Conservation (phyloP, 768 basidiomycete genomes). For the Macrocybe gigantea region DNA sequence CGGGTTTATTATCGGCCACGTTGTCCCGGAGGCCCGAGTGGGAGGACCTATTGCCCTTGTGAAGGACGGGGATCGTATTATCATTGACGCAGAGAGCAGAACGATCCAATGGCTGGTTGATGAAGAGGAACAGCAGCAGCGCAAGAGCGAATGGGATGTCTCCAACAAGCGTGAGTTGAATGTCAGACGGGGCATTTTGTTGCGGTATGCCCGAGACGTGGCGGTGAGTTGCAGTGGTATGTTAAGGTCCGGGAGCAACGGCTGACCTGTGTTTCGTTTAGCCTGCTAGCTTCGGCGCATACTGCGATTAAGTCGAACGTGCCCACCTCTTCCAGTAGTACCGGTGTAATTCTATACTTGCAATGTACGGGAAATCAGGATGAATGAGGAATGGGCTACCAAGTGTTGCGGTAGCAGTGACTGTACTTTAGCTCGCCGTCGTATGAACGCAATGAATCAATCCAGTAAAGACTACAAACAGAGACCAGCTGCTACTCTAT, state of each 20-base stretch:
- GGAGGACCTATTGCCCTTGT: slow-evolving; percentile 89
- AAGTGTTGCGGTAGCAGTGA: no score
- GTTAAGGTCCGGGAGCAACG: not conserved
- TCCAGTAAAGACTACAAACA: no score
- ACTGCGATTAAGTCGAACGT: slow-evolving; percentile 54
- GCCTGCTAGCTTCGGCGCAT: slow-evolving; percentile 81
- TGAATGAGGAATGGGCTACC: no score
- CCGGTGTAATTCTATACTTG: no score
- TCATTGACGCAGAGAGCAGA: slow-evolving; percentile 64
- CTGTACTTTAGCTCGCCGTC: no score
- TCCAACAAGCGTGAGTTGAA: slow-evolving; percentile 59
- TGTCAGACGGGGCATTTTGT: slow-evolving; percentile 69
- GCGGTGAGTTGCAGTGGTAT: slow-evolving; percentile 51
- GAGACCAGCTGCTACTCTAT: no score
- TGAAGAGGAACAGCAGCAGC: slow-evolving; percentile 55
- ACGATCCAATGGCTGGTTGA: slow-evolving; percentile 70
- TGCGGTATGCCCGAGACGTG: slow-evolving; percentile 81
- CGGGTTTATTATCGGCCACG: slow-evolving; percentile 52
- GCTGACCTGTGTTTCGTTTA: slow-evolving; percentile 20
- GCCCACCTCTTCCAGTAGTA: no score
- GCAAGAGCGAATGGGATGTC: slow-evolving; percentile 64
- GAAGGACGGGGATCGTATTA: slow-evolving; percentile 72
- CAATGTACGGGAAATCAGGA: no score
- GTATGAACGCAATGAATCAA: no score
- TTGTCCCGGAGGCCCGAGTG: slow-evolving; percentile 58